A percentile compares a stretch with the other conserved stretches of the same genome.
Conservation (phyloP, 2,329 filamentous ascomycete genomes). For the Beauveria pseudobassiana region DNA sequence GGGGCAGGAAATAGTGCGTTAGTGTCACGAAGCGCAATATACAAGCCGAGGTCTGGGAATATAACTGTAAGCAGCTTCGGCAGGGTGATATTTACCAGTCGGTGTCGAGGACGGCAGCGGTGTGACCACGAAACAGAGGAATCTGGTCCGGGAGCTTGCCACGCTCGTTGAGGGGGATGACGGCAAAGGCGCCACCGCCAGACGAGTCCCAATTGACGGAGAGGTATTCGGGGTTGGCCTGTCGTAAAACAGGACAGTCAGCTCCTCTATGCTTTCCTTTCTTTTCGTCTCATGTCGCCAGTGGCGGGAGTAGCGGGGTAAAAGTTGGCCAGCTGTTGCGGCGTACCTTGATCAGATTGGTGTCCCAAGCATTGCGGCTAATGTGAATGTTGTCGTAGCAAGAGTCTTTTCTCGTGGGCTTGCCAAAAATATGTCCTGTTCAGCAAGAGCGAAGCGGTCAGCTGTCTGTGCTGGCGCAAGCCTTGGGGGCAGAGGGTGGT, state of each 20-base stretch:
- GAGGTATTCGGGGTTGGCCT: slow-evolving; percentile 94
- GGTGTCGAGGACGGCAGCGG: slow-evolving; percentile 89
- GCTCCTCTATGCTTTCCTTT: neutral
- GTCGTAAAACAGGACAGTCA: slow-evolving; percentile 20
- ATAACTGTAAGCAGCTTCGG: neutral
- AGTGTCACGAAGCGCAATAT: neutral
- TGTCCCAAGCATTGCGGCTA: slow-evolving; percentile 98
- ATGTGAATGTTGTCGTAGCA: slow-evolving; percentile 98
- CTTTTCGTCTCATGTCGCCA: neutral
- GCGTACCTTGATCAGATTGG: slow-evolving; percentile 86
- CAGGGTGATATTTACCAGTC: slow-evolving; percentile 61
- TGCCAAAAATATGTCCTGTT: slow-evolving; percentile 94
- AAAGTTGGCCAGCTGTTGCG: slow-evolving; percentile 12
- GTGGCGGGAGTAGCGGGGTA: neutral
- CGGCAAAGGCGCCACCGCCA: slow-evolving; percentile 92
- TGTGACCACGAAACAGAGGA: slow-evolving; percentile 93
- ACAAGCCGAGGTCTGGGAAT: neutral
- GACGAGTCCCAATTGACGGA: slow-evolving; percentile 98
- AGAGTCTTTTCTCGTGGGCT: slow-evolving; percentile 90
- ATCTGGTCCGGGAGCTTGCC: slow-evolving; percentile 89
- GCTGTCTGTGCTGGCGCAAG: slow-evolving; percentile 12
- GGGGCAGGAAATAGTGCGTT: neutral
- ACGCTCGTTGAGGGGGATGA: slow-evolving; percentile 82
- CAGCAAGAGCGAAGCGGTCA: slow-evolving; percentile 13
- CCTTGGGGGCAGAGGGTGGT: slow-evolving; percentile 13